Evolutionary conservation across 768 basidiomycete genomes (phyloP).

Genomic region (Collybia sp.): DNA sequence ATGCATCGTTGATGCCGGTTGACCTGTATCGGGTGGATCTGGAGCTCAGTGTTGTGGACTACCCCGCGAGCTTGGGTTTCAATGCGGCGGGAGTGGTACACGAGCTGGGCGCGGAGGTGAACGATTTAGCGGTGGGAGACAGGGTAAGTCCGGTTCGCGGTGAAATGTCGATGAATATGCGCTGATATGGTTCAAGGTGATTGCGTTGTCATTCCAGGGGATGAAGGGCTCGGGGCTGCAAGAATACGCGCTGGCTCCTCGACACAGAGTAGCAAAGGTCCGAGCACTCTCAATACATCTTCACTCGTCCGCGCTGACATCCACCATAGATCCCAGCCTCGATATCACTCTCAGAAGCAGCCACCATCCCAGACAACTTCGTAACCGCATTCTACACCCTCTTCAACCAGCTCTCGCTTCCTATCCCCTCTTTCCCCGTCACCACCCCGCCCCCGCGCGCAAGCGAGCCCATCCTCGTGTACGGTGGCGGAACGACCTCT

Average conservation of each 20-base stretch:
- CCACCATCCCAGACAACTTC: conserved; percentile 37
- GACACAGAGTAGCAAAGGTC: conserved; percentile 26
- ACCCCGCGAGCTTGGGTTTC: conserved; percentile 30
- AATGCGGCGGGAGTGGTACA: conserved; percentile 28
- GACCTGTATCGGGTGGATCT: conserved; percentile 27
- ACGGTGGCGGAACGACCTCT: conserved; percentile 34
- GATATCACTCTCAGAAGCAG: conserved; percentile 31
- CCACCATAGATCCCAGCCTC: conserved; percentile 32
- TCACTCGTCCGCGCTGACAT: not conserved
- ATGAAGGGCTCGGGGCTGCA: conserved; percentile 13
- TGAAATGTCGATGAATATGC: not conserved
- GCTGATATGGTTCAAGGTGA: conserved; percentile 7
- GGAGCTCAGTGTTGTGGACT: conserved; percentile 18
- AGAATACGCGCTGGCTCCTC: conserved; percentile 14
- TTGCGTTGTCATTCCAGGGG: conserved; percentile 9
- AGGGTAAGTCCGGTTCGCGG: conserved; percentile 22
- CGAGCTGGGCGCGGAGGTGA: conserved; percentile 26
- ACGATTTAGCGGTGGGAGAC: conserved; percentile 27
- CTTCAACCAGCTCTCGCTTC: conserved; percentile 28
- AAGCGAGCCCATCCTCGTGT: conserved; percentile 30
- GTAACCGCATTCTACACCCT: conserved; percentile 33
- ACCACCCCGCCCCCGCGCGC: conserved; percentile 18
- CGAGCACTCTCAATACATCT: not conserved
- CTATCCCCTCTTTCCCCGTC: conserved; percentile 27
- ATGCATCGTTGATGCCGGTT: conserved; percentile 28